phyloP scores from a whole-genome alignment of 495 filamentous ascomycete genomes.

The Pseudomonodictys pantanalensis region DNA sequence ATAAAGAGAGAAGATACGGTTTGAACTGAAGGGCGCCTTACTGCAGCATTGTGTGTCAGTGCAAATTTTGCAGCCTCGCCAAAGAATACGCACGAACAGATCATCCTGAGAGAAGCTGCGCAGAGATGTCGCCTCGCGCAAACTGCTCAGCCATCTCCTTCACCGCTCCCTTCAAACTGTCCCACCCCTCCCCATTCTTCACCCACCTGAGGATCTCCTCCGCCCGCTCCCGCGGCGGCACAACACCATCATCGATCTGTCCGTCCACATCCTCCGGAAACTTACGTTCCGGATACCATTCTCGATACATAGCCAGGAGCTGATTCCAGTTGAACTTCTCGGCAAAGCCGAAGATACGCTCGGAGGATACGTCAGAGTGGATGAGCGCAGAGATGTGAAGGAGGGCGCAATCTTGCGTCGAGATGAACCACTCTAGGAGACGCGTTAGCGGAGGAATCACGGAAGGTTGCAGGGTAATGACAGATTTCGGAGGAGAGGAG shows the following conservation, averaged over 20 bases:
- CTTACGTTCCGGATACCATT: conserved; percentile 14
- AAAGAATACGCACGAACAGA: too few relatives aligned
- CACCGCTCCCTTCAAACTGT: conserved; percentile 7
- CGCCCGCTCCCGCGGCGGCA: conserved; percentile 13
- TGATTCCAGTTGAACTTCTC: conserved; percentile 20
- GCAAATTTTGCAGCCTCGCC: too few relatives aligned
- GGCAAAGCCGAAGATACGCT: conserved; percentile 31
- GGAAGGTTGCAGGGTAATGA: neutral
- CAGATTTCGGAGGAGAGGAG: neutral
- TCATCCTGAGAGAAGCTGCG: too few relatives aligned
- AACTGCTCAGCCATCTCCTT: conserved; percentile 6
- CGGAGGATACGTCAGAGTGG: conserved; percentile 14
- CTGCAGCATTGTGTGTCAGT: too few relatives aligned
- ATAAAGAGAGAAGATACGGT: too few relatives aligned
- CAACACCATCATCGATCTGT: conserved; percentile 7
- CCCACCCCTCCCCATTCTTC: conserved; percentile 17
- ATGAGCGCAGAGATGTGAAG: conserved; percentile 31
- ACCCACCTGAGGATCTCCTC: conserved; percentile 28
- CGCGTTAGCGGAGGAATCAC: neutral
- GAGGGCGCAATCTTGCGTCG: conserved; percentile 18
- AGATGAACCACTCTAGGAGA: conserved; percentile 21
- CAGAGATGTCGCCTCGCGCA: too few relatives aligned
- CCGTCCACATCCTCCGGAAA: conserved; percentile 21
- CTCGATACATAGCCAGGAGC: conserved; percentile 19
- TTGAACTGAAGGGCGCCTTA: too few relatives aligned